Evolutionary conservation across 2,329 filamentous ascomycete species (phyloP).

Genomic region (Lizonia empirigonia): DNA sequence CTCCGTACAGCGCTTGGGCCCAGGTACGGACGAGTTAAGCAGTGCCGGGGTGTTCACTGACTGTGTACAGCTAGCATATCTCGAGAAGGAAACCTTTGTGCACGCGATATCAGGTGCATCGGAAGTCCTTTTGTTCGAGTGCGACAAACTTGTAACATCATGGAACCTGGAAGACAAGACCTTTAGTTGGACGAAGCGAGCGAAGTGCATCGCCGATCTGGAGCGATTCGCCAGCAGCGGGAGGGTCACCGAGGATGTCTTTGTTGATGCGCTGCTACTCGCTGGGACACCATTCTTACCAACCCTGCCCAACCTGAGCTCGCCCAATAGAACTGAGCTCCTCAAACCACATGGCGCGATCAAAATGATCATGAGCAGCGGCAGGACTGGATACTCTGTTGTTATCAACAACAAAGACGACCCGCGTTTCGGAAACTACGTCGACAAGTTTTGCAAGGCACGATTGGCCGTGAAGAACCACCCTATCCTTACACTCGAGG

Average conservation of each 20-base stretch:
- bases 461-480: conserved; percentile 87
- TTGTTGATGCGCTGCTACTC: conserved; percentile 83
- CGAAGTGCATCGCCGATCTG: conserved; percentile 72
- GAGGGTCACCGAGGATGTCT: conserved; percentile 69
- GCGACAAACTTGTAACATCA: conserved; percentile 72
- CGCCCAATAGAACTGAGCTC: conserved; percentile 58
- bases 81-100: conserved; percentile 66
- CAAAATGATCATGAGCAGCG: conserved; percentile 71
- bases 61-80: conserved; percentile 70
- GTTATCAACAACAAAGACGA: conserved; percentile 83
- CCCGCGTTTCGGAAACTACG: conserved; percentile 73
- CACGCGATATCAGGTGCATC: conserved; percentile 83
- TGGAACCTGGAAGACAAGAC: conserved; percentile 72
- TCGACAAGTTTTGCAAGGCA: conserved; percentile 85
- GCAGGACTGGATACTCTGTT: conserved; percentile 71
- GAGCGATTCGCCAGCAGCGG: conserved; percentile 44
- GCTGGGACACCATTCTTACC: conserved; percentile 80
- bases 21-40: conserved; percentile 62
- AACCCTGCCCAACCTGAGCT: conserved; percentile 77
- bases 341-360: conserved; percentile 75
- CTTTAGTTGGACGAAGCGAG: conserved; percentile 69
- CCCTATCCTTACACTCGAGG: conserved; percentile 77
- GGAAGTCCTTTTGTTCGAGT: conserved; percentile 83
- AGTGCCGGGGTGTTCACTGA: conserved; percentile 28
- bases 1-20: conserved; percentile 85